A percentile compares a stretch with the other conserved stretches of the same genome.
Conservation (phyloP, 1,139 yeast species). For the Debaryomyces sp. region DNA sequence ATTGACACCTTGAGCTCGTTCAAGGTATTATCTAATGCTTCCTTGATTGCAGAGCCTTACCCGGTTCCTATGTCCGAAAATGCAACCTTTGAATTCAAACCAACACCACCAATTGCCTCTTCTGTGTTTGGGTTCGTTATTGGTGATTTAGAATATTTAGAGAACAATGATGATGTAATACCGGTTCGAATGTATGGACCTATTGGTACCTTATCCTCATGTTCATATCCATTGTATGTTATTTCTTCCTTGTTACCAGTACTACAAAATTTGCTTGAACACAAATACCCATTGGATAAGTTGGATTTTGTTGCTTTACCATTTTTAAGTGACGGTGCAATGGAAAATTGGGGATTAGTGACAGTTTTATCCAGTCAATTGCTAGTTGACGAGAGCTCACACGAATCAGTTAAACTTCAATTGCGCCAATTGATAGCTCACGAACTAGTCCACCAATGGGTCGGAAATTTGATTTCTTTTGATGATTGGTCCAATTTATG, state of each 20-base stretch:
- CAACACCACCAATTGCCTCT: conserved; percentile 60
- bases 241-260: conserved; percentile 55
- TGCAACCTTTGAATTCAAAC: conserved; percentile 42
- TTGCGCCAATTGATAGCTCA: conserved; percentile 63
- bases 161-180: conserved; percentile 28
- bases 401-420: conserved; percentile 22
- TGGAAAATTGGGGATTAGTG: conserved; percentile 77
- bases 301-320: conserved; percentile 70
- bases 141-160: conserved; percentile 63
- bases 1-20: conserved; percentile 48
- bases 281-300: conserved; percentile 58
- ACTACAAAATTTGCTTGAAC: conserved; percentile 41
- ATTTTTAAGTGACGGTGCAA: conserved; percentile 72
- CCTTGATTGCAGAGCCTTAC: conserved; percentile 26
- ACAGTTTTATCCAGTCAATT: conserved; percentile 58
- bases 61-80: conserved; percentile 23
- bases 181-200: conserved; percentile 60
- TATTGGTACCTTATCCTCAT: conserved; percentile 51
- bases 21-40: conserved; percentile 53
- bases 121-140: conserved; percentile 67
- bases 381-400: conserved; percentile 36
- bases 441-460: conserved; percentile 77
- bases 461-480: conserved; percentile 67
- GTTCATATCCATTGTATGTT: conserved; percentile 47
- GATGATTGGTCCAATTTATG: conserved; percentile 69